These are phyloP conservation scores for Acorus gramineus DNA, from an alignment of 106 monocot species.

Conservation along the genomic window DNA sequence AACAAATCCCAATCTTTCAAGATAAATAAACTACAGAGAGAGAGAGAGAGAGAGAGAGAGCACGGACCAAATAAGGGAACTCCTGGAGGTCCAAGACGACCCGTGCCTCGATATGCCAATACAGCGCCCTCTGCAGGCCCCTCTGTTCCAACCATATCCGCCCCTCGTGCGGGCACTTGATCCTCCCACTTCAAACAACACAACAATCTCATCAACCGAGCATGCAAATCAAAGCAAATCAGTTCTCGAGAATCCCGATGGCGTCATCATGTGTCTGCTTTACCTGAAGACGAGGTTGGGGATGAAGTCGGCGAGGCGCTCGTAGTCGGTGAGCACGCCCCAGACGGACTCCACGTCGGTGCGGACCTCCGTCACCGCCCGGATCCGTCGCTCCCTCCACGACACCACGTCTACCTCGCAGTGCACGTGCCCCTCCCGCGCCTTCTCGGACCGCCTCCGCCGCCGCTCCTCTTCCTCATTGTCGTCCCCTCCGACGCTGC, in stretches of 20 bases:
- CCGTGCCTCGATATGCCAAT: conserved; percentile 93
- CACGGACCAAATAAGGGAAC: conserved; percentile 45
- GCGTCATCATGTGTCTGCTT: no score
- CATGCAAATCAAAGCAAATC: no score
- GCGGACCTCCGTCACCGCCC: conserved; percentile 36
- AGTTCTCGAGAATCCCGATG: no score
- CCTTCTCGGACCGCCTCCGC: background rate
- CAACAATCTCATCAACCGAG: background rate
- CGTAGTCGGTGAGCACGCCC: conserved; percentile 90
- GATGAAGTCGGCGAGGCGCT: conserved; percentile 92
- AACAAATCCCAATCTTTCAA: no score
- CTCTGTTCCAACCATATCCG: conserved; percentile 97
- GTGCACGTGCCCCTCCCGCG: conserved; percentile 25
- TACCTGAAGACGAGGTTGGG: conserved; percentile 90
- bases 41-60: background rate
- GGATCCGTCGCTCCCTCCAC: conserved; percentile 73
- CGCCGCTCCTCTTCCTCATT: background rate
- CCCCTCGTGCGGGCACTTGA: conserved; percentile 71
- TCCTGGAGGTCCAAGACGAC: conserved; percentile 93
- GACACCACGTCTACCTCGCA: conserved; percentile 89
- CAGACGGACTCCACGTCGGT: conserved; percentile 65
- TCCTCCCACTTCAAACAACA: conserved; percentile 50
- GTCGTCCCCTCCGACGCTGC: no score
- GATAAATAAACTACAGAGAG: background rate
- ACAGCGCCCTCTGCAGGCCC: conserved; percentile 70